These are phyloP conservation scores for Penicillium rolfsii DNA, from an alignment of 2,329 filamentous ascomycete species.

Conservation along the genomic window DNA sequence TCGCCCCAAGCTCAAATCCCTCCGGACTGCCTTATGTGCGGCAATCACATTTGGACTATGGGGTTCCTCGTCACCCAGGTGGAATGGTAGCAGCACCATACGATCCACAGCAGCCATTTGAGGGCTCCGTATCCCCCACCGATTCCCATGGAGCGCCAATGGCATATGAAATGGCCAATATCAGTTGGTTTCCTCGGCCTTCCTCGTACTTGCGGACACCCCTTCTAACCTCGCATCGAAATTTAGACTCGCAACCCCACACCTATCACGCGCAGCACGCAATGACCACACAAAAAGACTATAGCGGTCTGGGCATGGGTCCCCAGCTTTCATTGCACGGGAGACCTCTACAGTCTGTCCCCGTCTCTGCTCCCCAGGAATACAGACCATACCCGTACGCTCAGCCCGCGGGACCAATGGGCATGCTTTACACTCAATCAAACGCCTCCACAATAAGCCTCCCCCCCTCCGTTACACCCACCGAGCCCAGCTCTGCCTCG, in stretches of 20 bases:
- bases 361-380: constrained; percentile 39
- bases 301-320: constrained; percentile 32
- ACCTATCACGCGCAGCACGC: constrained; percentile 33
- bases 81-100: constrained; percentile 36
- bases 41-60: constrained; percentile 35
- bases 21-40: constrained; percentile 34
- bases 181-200: constrained; percentile 29
- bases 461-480: constrained; percentile 39
- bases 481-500: constrained; percentile 30
- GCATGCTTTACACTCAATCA: constrained; percentile 38
- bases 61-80: constrained; percentile 29
- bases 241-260: constrained; percentile 35
- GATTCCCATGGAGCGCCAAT: constrained; percentile 33
- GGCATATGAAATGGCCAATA: constrained; percentile 34
- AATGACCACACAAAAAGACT: constrained; percentile 34
- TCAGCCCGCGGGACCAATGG: constrained; percentile 33
- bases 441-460: constrained; percentile 43
- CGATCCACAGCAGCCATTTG: constrained; percentile 35
- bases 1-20: constrained; percentile 33
- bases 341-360: constrained; percentile 36
- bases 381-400: constrained; percentile 41
- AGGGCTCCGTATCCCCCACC: constrained; percentile 41
- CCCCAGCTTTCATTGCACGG: constrained; percentile 33
- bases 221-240: constrained; percentile 16
- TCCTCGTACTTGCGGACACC: not conserved